Base-by-base conservation (phyloP, 805 yeast genomes). In the Wickerhamomyces hampshirensis region DNA sequence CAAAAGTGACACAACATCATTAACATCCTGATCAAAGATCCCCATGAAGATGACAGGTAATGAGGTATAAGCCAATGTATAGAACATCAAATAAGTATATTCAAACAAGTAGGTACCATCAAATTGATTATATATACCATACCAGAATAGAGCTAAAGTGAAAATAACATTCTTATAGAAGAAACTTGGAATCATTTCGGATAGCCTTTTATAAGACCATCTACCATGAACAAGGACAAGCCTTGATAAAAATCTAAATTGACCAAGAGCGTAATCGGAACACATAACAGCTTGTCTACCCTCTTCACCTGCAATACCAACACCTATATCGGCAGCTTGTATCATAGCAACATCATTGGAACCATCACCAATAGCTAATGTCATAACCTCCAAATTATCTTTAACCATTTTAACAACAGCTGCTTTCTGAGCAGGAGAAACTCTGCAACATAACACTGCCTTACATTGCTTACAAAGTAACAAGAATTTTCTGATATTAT, bases 311-410 rank as follows among this genome's bases (percentile, higher is more conserved):
- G 89, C 89, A 55, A 84, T 84, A 63, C 95, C 95, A 38, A 84
- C 84, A 52, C 95, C 95, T 31, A 84, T 81, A 60, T 84, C 80
- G 1, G 94, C 93, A 19, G 88, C 79, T 59, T 84, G 95, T 47
- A 84, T 84, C 95, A 84, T 84, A 10, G 94, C 89, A 44, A 84
- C 95, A 63, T 84, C 95, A 56, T 84, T 84, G 15, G 93, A 79
- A 37, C 95, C 95, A 61, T 84, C 95, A 48, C 95, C 95, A 55
- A 84, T 83, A 6, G 93, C 91, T 39, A 84, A 62, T 1, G 94
- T 84, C 89, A 84, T 84, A 19, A 84, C 95, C 44, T 77, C 78
- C 31, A 84, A 64, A 13, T 77, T 71, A 19, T 78, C 75, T 54
- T 81, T 84, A n/a, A 84, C 93, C 45, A 84, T 59, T 46, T 74